Evolutionary conservation across 208 protist genomes (phyloP).

Genomic region (Wallacemonas collosoma): DNA sequence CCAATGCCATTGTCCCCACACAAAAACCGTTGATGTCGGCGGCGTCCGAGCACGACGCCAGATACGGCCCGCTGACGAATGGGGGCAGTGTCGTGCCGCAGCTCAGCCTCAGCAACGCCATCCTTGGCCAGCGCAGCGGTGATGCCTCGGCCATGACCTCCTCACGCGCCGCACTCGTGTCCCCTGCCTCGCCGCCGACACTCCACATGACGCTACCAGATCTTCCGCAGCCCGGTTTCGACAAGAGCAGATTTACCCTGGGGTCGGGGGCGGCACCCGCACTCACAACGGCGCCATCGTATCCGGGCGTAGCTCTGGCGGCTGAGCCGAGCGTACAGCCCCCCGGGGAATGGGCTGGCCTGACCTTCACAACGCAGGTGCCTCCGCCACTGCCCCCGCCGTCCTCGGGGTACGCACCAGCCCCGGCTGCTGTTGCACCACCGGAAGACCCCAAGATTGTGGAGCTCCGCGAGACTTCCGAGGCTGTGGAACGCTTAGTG

Average conservation of each 20-base stretch:
- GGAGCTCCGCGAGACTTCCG: slow-evolving; percentile 78
- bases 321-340: not conserved
- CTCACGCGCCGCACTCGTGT: not conserved
- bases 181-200: slow-evolving; percentile 9
- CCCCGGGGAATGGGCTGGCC: not conserved
- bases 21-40: not conserved
- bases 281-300: slow-evolving; percentile 5
- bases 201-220: slow-evolving; percentile 11
- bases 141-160: not conserved
- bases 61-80: not conserved
- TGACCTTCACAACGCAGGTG: not conserved
- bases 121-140: not conserved
- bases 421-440: not conserved
- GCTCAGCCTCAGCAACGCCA: slow-evolving; percentile 4
- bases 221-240: not conserved
- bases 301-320: not conserved
- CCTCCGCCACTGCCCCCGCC: slow-evolving; percentile 42
- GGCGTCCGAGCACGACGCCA: not conserved
- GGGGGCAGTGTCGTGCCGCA: not conserved
- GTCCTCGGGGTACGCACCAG: slow-evolving; percentile 17
- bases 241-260: not conserved
- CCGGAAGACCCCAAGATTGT: slow-evolving; percentile 40
- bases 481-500: slow-evolving; percentile 85
- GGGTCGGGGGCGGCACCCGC: not conserved
- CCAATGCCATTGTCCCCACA: not conserved